Conservation (phyloP, 2,329 filamentous ascomycete genomes). For the Byssothecium circinans region DNA sequence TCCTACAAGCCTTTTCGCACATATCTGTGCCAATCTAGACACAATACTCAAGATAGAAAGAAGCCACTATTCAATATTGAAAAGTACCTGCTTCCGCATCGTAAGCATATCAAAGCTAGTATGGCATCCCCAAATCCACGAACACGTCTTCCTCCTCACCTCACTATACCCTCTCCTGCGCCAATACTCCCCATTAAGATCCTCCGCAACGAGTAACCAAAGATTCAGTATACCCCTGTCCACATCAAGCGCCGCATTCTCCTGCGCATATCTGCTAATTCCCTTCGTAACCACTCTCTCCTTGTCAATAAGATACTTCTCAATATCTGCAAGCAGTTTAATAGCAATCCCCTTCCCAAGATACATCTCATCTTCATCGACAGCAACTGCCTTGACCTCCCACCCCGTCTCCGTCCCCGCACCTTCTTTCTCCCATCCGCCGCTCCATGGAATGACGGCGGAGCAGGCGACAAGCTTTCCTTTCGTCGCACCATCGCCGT, state of each 20-base stretch:
- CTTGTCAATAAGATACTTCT: conserved; percentile 11
- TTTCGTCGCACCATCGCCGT: neutral
- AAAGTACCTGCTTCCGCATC: conserved; percentile 20
- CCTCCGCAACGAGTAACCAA: conserved; percentile 30
- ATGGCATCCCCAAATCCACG: conserved; percentile 22
- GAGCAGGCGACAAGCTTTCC: conserved; percentile 26
- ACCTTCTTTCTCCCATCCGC: conserved; percentile 22
- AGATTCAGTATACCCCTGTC: conserved; percentile 10
- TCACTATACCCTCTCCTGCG: conserved; percentile 24
- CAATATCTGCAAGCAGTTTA: conserved; percentile 11
- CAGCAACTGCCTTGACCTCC: conserved; percentile 32
- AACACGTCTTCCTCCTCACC: conserved; percentile 12
- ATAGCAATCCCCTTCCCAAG: conserved; percentile 22
- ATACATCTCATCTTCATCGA: conserved; percentile 20
- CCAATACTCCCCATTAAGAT: conserved; percentile 31
- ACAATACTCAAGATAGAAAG: too few relatives aligned
- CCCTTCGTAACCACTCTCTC: conserved; percentile 1
- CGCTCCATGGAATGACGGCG: conserved; percentile 26
- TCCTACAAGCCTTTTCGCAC: too few relatives aligned
- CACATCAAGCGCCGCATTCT: too few relatives aligned
- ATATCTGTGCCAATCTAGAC: too few relatives aligned
- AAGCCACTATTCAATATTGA: too few relatives aligned
- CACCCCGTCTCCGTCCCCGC: conserved; percentile 22
- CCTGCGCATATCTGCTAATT: too few relatives aligned
- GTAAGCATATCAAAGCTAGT: conserved; percentile 29